These are phyloP conservation scores for Pneumocystis sp. DNA, from an alignment of 1,139 yeast genomes.

Conservation along the genomic window DNA sequence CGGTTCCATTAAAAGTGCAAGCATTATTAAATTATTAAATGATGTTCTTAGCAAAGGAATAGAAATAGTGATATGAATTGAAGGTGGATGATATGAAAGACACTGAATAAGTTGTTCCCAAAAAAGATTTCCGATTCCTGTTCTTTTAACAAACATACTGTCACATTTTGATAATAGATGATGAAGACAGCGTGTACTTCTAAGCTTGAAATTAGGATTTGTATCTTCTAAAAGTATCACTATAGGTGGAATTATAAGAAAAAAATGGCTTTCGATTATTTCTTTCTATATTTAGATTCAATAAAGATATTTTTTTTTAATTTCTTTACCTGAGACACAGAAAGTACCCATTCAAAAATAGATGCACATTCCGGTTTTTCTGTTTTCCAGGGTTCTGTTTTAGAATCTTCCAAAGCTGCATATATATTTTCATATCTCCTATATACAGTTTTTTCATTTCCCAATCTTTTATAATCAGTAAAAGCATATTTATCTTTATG, in stretches of 20 bases:
- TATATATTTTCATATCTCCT: neutral
- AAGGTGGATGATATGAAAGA: neutral
- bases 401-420: neutral
- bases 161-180: neutral
- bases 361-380: neutral
- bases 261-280: neutral
- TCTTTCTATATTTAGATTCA: neutral
- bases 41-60: neutral
- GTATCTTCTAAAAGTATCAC: neutral
- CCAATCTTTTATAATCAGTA: neutral
- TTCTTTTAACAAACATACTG: neutral
- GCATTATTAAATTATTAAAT: neutral
- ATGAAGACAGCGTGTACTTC: neutral
- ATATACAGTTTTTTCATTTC: neutral
- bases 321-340: neutral
- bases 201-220: neutral
- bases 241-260: neutral
- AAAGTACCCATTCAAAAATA: constrained; percentile 1
- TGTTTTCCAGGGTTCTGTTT: neutral
- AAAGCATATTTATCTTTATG: neutral
- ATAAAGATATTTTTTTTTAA: neutral
- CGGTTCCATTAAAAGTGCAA: neutral
- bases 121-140: neutral
- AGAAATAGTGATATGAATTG: neutral
- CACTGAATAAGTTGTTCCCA: neutral